Conservation (phyloP, 495 filamentous ascomycete genomes). For the Lineolata rhizophorae region DNA sequence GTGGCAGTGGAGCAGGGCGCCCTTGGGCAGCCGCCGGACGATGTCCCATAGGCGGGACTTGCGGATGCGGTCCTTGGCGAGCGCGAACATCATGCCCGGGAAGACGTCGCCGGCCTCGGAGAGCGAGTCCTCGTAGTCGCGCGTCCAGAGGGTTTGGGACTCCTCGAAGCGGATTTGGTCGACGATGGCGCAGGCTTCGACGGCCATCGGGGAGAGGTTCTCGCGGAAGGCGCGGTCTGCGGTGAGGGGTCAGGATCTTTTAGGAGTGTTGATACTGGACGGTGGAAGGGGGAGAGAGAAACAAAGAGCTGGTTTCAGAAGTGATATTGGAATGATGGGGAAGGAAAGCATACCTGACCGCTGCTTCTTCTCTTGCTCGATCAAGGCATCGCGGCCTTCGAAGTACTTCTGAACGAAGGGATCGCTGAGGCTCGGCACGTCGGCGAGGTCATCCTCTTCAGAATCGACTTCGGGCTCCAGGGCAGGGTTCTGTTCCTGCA, state of each 20-base stretch:
- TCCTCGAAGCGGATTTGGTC: constrained; percentile 58
- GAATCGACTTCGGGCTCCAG: constrained; percentile 1
- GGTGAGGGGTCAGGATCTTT: constrained; percentile 1
- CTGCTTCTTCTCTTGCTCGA: constrained; percentile 56
- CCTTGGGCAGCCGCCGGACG: constrained; percentile 72
- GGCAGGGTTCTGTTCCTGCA: no score
- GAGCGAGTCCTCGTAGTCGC: constrained; percentile 40
- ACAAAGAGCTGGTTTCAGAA: no score
- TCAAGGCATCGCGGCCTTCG: constrained; percentile 50
- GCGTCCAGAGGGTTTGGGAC: constrained; percentile 46
- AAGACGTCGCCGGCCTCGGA: constrained; percentile 36
- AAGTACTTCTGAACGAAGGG: constrained; percentile 65
- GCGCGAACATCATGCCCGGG: constrained; percentile 74
- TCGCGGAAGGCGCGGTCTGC: constrained; percentile 42
- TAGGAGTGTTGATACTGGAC: constrained; percentile 4
- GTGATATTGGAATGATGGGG: constrained; percentile 1
- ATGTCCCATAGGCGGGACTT: constrained; percentile 69
- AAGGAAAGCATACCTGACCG: constrained; percentile 45
- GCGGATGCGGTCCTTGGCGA: constrained; percentile 63
- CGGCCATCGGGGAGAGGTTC: constrained; percentile 48
- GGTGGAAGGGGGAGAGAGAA: no score
- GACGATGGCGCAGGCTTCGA: constrained; percentile 56
- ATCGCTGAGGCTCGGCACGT: constrained; percentile 33
- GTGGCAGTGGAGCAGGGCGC: constrained; percentile 71
- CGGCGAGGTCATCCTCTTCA: constrained; percentile 30